Percentiles rank a stretch among this genome's conserved stretches.
Evolutionary conservation across 23 red algal genomes (phyloP).

Genomic region (Gracilaria domingensis): DNA sequence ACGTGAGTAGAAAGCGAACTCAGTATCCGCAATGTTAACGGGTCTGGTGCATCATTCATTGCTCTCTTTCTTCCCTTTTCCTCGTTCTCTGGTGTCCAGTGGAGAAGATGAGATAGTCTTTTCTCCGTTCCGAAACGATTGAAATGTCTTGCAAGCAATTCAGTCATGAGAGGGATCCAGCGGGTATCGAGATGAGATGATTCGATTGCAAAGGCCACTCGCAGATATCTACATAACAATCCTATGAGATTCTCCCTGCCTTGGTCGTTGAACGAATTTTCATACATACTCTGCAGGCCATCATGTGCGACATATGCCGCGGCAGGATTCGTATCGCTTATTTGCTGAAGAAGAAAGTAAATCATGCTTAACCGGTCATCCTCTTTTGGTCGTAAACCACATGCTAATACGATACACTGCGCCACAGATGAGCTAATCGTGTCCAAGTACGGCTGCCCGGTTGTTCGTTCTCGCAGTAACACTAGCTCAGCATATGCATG

Average conservation of each 20-base stretch:
- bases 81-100: background rate
- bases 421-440: conserved; percentile 2
- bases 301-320: conserved; percentile 16
- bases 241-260: background rate
- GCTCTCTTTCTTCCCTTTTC: background rate
- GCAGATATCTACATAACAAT: background rate
- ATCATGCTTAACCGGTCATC: background rate
- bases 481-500: conserved; percentile 18
- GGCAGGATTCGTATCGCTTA: conserved; percentile 24
- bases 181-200: conserved; percentile 2
- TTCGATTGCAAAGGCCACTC: background rate
- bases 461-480: conserved; percentile 5
- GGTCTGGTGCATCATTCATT: background rate
- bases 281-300: conserved; percentile 12
- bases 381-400: background rate
- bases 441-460: conserved; percentile 6
- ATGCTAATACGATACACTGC: conserved; percentile 14
- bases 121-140: background rate
- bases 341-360: conserved; percentile 15
- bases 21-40: background rate
- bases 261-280: background rate
- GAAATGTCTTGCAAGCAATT: conserved; percentile 16
- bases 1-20: background rate
- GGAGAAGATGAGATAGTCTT: background rate
- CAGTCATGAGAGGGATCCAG: conserved; percentile 47